These are phyloP conservation scores for Pisolithus orientalis DNA, from an alignment of 768 basidiomycete species.

Conservation along the genomic window DNA sequence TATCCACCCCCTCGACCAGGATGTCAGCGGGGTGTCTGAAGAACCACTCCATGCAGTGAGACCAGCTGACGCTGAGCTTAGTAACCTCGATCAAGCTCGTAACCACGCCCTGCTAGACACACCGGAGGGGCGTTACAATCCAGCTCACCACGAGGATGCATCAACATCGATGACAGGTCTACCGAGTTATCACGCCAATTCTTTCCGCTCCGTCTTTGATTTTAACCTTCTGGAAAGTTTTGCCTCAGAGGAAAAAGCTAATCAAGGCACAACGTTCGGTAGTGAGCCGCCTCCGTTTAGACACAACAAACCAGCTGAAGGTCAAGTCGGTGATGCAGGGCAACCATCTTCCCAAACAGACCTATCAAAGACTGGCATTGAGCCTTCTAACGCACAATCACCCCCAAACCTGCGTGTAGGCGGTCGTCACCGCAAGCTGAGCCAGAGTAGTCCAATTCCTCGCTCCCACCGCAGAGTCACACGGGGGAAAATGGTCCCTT, in stretches of 20 bases:
- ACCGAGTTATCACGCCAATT: conserved; percentile 65
- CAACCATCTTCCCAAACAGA: conserved; percentile 3
- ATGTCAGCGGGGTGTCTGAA: conserved; percentile 6
- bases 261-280: conserved; percentile 52
- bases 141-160: conserved; percentile 25
- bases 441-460: conserved; percentile 70
- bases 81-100: conserved; percentile 36
- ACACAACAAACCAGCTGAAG: conserved; percentile 11
- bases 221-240: conserved; percentile 75
- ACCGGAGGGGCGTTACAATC: conserved; percentile 10
- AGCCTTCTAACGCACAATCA: conserved; percentile 8
- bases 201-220: conserved; percentile 56
- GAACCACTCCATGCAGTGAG: conserved; percentile 2
- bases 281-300: conserved; percentile 16
- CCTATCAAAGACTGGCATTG: conserved; percentile 2
- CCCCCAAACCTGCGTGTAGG: conserved; percentile 14
- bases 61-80: conserved; percentile 30
- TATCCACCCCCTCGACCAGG: conserved; percentile 10
- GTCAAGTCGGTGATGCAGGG: conserved; percentile 4
- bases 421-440: conserved; percentile 79
- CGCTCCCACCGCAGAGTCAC: conserved; percentile 51
- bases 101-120: conserved; percentile 43
- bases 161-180: conserved; percentile 37
- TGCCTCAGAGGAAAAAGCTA: conserved; percentile 60
- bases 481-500: conserved; percentile 85